Percentiles rank a stretch among this genome's conserved stretches.
Evolutionary conservation across 2,329 filamentous ascomycete species (phyloP).

Genomic region (Colletotrichum cuscutae): DNA sequence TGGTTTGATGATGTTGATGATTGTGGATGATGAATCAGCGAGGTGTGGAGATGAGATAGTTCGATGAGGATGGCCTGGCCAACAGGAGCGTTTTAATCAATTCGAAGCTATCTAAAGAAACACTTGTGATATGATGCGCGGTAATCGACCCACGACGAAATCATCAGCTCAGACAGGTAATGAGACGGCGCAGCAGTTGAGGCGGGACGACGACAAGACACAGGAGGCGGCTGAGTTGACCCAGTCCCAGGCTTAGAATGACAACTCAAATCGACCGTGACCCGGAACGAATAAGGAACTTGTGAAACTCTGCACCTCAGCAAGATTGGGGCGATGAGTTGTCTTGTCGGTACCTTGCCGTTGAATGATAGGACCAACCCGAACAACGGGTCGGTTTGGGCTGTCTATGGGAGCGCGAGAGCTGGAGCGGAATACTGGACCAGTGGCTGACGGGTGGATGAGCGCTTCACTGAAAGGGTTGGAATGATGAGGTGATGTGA

Average conservation of each 20-base stretch:
- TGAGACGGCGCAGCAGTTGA: constrained; percentile 27
- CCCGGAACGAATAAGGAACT: constrained; percentile 19
- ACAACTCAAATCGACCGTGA: constrained; percentile 22
- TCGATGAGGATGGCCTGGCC: constrained; percentile 18
- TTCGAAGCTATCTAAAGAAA: constrained; percentile 20
- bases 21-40: constrained; percentile 25
- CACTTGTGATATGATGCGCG: constrained; percentile 8
- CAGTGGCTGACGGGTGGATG: not conserved
- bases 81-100: constrained; percentile 32
- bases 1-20: not conserved
- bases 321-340: constrained; percentile 20
- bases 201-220: constrained; percentile 33
- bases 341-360: constrained; percentile 12
- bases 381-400: constrained; percentile 10
- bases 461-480: not conserved
- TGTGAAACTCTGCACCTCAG: constrained; percentile 33
- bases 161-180: constrained; percentile 35
- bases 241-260: constrained; percentile 10
- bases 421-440: not conserved
- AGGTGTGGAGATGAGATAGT: constrained; percentile 4
- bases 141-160: constrained; percentile 24
- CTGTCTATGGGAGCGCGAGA: not conserved
- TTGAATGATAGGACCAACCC: constrained; percentile 18
- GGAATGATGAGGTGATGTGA: constrained; percentile 11
- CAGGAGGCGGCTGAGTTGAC: constrained; percentile 28